These are phyloP conservation scores for Erodium trifolium DNA, from an alignment of 441 rosid species.

Conservation along the genomic window DNA sequence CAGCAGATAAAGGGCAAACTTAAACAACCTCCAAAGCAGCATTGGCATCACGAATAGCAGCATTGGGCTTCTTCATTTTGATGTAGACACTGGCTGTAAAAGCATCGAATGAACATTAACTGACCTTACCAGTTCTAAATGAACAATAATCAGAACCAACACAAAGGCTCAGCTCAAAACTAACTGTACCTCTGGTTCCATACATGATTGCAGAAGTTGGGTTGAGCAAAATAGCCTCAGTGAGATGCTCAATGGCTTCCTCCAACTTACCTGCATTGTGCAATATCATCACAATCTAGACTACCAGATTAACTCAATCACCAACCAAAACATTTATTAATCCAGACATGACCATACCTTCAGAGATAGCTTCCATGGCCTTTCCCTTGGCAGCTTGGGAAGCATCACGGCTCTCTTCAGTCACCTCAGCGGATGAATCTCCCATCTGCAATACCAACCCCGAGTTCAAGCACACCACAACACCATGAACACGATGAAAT, in stretches of 20 bases:
- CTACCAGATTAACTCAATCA: too few relatives aligned
- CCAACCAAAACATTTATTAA: not conserved
- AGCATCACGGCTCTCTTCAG: slow-evolving; percentile 77
- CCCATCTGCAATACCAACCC: slow-evolving; percentile 53
- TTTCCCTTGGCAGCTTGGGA: slow-evolving; percentile 74
- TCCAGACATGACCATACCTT: slow-evolving; percentile 32
- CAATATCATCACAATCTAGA: not conserved
- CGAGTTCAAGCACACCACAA: too few relatives aligned
- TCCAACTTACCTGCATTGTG: slow-evolving; percentile 53
- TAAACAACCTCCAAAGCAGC: slow-evolving; percentile 76
- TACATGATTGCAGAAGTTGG: slow-evolving; percentile 92
- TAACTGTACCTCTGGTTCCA: slow-evolving; percentile 63
- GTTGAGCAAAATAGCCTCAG: slow-evolving; percentile 69
- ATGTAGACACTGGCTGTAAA: slow-evolving; percentile 79
- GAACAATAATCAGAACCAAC: not conserved
- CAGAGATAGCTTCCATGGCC: slow-evolving; percentile 76
- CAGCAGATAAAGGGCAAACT: not conserved
- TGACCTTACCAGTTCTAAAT: not conserved
- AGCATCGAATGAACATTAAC: slow-evolving; percentile 11
- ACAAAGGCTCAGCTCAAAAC: not conserved
- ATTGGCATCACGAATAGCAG: slow-evolving; percentile 82
- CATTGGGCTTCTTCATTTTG: slow-evolving; percentile 96
- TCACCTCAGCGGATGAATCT: slow-evolving; percentile 61
- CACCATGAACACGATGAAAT: too few relatives aligned
- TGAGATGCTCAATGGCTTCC: slow-evolving; percentile 73